Conservation (phyloP, 2,329 filamentous ascomycete species). For the Pseudogymnoascus sp. region DNA sequence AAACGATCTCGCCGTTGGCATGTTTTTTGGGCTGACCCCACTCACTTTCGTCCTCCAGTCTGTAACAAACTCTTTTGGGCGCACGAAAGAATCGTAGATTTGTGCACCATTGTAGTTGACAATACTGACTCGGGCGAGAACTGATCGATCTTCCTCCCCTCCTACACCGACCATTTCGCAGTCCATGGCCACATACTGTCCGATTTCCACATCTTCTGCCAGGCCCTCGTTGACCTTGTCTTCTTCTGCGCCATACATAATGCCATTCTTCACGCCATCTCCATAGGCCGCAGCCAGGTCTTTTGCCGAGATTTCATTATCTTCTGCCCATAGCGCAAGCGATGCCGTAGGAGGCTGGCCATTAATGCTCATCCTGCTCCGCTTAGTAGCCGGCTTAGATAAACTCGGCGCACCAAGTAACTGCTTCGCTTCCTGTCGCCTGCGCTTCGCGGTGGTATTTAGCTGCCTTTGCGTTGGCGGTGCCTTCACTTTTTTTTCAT, state of each 20-base stretch:
- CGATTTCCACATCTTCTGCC: constrained; percentile 55
- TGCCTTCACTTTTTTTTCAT: constrained; percentile 25
- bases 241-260: constrained; percentile 36
- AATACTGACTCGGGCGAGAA: constrained; percentile 76
- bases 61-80: constrained; percentile 66
- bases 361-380: constrained; percentile 43
- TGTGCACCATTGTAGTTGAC: constrained; percentile 92
- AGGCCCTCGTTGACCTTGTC: constrained; percentile 56
- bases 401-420: constrained; percentile 10
- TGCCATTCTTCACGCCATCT: constrained; percentile 41
- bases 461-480: constrained; percentile 23
- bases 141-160: constrained; percentile 58
- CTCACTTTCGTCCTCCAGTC: constrained; percentile 87
- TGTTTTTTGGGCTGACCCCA: constrained; percentile 66
- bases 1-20: constrained; percentile 62
- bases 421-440: constrained; percentile 23
- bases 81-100: constrained; percentile 89
- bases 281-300: constrained; percentile 54
- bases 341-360: constrained; percentile 39
- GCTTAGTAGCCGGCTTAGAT: constrained; percentile 8
- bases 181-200: constrained; percentile 88
- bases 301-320: constrained; percentile 52
- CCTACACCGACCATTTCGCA: constrained; percentile 97
- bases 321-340: constrained; percentile 50
- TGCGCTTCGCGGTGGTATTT: constrained; percentile 27